Percentiles rank a stretch among this genome's conserved stretches.
Conservation (phyloP, 148 eudicot species). For the Camellia granthamiana region DNA sequence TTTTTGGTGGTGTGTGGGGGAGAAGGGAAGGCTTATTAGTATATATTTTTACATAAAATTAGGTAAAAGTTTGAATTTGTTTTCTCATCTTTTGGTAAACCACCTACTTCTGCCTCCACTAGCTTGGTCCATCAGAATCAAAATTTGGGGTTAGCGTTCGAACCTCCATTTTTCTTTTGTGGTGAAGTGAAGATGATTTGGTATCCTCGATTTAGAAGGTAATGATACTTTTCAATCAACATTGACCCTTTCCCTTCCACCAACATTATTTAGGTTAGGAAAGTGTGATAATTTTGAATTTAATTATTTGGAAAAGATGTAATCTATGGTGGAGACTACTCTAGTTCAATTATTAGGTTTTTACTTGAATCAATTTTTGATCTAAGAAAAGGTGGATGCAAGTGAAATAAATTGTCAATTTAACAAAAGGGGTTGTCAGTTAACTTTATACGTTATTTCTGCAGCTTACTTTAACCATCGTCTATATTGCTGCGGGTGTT, state of each 20-base stretch:
- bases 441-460: slow-evolving; percentile 27
- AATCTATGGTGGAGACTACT: background rate
- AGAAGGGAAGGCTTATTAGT: background rate
- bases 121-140: background rate
- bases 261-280: background rate
- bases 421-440: background rate
- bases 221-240: too few relatives aligned
- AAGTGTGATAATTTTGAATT: background rate
- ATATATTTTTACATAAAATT: background rate
- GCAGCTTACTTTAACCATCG: slow-evolving; percentile 83
- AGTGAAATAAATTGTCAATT: background rate
- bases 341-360: slow-evolving; percentile 4
- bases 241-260: too few relatives aligned
- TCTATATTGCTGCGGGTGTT: slow-evolving; percentile 89
- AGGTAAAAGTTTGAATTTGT: background rate
- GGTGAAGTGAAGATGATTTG: background rate
- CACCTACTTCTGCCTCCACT: background rate
- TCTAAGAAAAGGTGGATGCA: background rate
- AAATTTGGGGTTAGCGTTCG: background rate
- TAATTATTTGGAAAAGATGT: background rate
- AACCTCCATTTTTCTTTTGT: background rate
- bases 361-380: slow-evolving; percentile 13
- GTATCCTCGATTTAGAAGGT: background rate
- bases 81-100: slow-evolving; percentile 2
- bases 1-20: too few relatives aligned